Conservation (phyloP, 768 basidiomycete species). For the Boletus eberwhitei region DNA sequence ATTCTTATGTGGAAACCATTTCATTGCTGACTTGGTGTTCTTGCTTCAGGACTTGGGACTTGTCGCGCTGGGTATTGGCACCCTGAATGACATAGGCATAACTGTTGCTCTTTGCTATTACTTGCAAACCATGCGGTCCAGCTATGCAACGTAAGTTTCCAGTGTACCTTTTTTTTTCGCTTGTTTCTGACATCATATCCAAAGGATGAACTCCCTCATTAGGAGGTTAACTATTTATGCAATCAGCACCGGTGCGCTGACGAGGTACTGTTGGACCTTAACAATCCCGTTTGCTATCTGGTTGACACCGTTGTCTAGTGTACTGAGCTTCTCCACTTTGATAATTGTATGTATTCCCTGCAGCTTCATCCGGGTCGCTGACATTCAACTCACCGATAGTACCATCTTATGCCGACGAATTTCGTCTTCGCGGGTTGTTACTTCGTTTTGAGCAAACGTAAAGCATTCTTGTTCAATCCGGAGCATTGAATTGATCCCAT, state of each 20-base stretch:
- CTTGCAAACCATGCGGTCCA: conserved; percentile 51
- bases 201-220: conserved; percentile 53
- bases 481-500: conserved; percentile 1
- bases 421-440: conserved; percentile 60
- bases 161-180: background rate
- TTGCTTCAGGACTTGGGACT: conserved; percentile 42
- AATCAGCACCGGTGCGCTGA: conserved; percentile 58
- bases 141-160: conserved; percentile 38
- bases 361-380: background rate
- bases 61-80: conserved; percentile 46
- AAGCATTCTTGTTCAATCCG: conserved; percentile 19
- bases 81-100: conserved; percentile 49
- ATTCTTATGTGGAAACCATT: background rate
- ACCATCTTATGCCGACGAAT: conserved; percentile 50
- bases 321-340: conserved; percentile 44
- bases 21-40: background rate
- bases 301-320: conserved; percentile 14
- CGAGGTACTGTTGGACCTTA: conserved; percentile 39
- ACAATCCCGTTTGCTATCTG: background rate
- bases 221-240: conserved; percentile 55
- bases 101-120: conserved; percentile 52
- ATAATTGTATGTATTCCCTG: conserved; percentile 43
- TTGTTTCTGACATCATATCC: background rate
- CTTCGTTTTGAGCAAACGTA: conserved; percentile 65
- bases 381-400: conserved; percentile 39